These are phyloP conservation scores for Wickerhamiella allomyrinae DNA, from an alignment of 805 yeast species.

Conservation along the genomic window DNA sequence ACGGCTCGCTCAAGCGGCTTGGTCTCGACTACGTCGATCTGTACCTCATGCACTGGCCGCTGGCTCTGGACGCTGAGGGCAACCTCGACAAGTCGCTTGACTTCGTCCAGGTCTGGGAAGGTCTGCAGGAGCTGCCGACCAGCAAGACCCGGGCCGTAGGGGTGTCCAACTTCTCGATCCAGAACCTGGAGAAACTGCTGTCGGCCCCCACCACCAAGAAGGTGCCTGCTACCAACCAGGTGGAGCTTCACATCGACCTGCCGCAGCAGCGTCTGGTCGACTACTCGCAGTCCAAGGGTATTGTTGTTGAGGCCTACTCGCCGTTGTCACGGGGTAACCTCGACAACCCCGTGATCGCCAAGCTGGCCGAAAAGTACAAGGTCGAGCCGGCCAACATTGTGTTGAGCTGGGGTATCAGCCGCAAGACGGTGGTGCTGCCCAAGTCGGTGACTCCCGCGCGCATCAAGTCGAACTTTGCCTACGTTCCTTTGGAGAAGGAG, in stretches of 20 bases:
- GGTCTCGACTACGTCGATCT: slow-evolving; percentile 50
- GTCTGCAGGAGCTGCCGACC: slow-evolving; percentile 43
- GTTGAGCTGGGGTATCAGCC: slow-evolving; percentile 27
- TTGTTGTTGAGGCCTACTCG: slow-evolving; percentile 58
- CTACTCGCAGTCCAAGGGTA: slow-evolving; percentile 38
- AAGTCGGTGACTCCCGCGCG: slow-evolving; percentile 57
- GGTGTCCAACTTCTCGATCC: slow-evolving; percentile 55
- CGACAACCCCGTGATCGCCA: slow-evolving; percentile 37
- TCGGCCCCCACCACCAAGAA: slow-evolving; percentile 22
- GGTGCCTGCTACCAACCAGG: slow-evolving; percentile 59
- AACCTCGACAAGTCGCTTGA: slow-evolving; percentile 14
- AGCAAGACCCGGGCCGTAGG: slow-evolving; percentile 53
- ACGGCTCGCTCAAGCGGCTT: slow-evolving; percentile 36
- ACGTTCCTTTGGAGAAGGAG: slow-evolving; percentile 28
- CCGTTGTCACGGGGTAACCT: slow-evolving; percentile 62
- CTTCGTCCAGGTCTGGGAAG: slow-evolving; percentile 46
- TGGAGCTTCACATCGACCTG: slow-evolving; percentile 61
- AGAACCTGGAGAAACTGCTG: slow-evolving; percentile 37
- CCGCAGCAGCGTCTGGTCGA: slow-evolving; percentile 48
- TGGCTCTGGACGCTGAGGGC: slow-evolving; percentile 23
- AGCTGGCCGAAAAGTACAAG: slow-evolving; percentile 43
- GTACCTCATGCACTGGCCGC: slow-evolving; percentile 58
- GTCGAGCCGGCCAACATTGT: slow-evolving; percentile 23
- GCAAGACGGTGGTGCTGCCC: slow-evolving; percentile 49
- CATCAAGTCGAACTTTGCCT: slow-evolving; percentile 32